Evolutionary conservation across 306 rosid species (phyloP), one percentile per base, ranked within the genome.

Genomic region (Quercus alba): DNA sequence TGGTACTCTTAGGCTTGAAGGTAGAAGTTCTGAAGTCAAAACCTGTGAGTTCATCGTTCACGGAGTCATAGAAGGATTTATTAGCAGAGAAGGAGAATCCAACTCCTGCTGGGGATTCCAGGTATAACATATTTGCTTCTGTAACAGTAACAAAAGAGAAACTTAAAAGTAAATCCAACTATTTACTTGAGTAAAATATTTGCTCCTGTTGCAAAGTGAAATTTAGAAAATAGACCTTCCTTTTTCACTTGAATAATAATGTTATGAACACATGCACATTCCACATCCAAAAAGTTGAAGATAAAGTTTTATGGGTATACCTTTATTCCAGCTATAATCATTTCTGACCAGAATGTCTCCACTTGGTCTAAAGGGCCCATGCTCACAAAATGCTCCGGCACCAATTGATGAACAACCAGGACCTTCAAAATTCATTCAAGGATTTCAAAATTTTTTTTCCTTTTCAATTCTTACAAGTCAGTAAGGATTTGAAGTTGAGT

Each of bases 381-480:
- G 92, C 80, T 92, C 97, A 21, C 74, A 66, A 51, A 92, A 87
- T 74, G 94, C 94, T 80, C 97, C 94, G 67, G 80, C 86, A 35
- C 97, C 97, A 74, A 92, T 54, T 26, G 97, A 92, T 61, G 95
- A 92, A 87, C 97, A 92, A 14, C 91, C 97, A 80, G 97, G 97
- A 78, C 97, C 94, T 92, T 83, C 83, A 75, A 73, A 83, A 83
- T 71, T 57, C 59, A 85, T 38, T 18, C 35, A 51, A 77, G 4
- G 70, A 76, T 64, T 55, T 75, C n/a, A 78, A 58, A 5, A 1
- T 1, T 26, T 71, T 67, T 49, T 64, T 44, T 51, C 20, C 9
- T 17, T 26, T 66, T 26, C 6, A 46, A 23, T 33, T 75, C n/a
- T 44, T 6, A 67, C 75, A 59, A 59, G 28, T 10, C 28, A 1